These are phyloP conservation scores for Phytophthora pseudosyringae DNA, from an alignment of 352 stramenopile species.

Conservation along the genomic window DNA sequence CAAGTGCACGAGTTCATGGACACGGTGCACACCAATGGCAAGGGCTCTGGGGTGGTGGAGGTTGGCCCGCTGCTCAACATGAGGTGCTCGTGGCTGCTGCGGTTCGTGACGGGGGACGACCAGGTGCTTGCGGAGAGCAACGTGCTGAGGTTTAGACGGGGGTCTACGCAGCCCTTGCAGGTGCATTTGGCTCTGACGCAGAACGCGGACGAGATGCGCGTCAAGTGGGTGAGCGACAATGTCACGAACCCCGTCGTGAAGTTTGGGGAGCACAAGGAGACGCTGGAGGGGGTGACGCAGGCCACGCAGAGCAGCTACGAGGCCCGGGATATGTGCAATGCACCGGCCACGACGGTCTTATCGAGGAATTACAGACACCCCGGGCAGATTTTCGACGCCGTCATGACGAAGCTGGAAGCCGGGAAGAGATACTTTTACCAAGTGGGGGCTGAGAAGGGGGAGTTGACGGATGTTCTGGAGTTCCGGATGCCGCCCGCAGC, in stretches of 20 bases:
- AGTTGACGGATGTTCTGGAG: constrained; percentile 36
- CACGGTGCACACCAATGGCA: constrained; percentile 23
- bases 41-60: constrained; percentile 31
- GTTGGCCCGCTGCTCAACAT: constrained; percentile 58
- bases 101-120: constrained; percentile 39
- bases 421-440: constrained; percentile 47
- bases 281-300: constrained; percentile 13
- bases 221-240: constrained; percentile 59
- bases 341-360: constrained; percentile 24
- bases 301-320: constrained; percentile 40
- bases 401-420: constrained; percentile 43
- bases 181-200: constrained; percentile 47
- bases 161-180: constrained; percentile 50
- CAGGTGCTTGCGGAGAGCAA: constrained; percentile 39
- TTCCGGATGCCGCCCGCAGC: constrained; percentile 38
- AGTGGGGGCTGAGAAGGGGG: constrained; percentile 37
- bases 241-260: constrained; percentile 47
- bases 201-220: constrained; percentile 48
- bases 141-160: constrained; percentile 41
- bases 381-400: constrained; percentile 49
- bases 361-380: constrained; percentile 38
- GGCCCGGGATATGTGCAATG: constrained; percentile 42
- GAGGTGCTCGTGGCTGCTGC: constrained; percentile 52
- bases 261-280: constrained; percentile 36
- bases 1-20: constrained; percentile 37